A percentile compares a stretch with the other conserved stretches of the same genome.
These are phyloP conservation scores for Yarrowia phangngaensis DNA, from an alignment of 805 yeast species.

Conservation along the genomic window DNA sequence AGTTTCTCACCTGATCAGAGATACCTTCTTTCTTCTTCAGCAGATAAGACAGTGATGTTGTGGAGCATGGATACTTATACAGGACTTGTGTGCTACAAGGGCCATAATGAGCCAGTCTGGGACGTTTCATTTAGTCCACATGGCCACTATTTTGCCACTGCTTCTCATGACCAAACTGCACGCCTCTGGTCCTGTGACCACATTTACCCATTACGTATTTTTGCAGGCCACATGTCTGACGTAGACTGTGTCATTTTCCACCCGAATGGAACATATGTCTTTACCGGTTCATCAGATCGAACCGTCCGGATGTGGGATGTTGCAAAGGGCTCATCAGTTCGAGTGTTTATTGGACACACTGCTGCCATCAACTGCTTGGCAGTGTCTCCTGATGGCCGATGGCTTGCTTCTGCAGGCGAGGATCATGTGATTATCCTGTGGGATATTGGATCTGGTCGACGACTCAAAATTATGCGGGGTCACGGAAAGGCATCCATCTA, in stretches of 20 bases:
- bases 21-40: constrained; percentile 76
- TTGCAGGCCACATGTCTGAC: constrained; percentile 96
- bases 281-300: constrained; percentile 94
- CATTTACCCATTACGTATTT: constrained; percentile 88
- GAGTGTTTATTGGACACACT: constrained; percentile 88
- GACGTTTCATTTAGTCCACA: constrained; percentile 91
- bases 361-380: constrained; percentile 83
- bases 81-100: constrained; percentile 87
- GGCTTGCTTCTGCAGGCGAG: constrained; percentile 94
- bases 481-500: constrained; percentile 86
- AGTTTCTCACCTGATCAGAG: constrained; percentile 88
- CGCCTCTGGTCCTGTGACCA: constrained; percentile 98
- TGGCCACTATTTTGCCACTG: constrained; percentile 98
- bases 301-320: constrained; percentile 99
- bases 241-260: constrained; percentile 94
- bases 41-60: constrained; percentile 84
- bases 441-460: constrained; percentile 90
- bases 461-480: constrained; percentile 87
- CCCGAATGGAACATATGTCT: constrained; percentile 90
- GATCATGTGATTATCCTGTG: constrained; percentile 84
- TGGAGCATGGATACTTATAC: constrained; percentile 94
- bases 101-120: constrained; percentile 97
- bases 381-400: constrained; percentile 94
- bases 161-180: constrained; percentile 96
- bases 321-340: constrained; percentile 77